Evolutionary conservation across 257 asterid genomes (phyloP).

Genomic region (Solanum phureja): DNA sequence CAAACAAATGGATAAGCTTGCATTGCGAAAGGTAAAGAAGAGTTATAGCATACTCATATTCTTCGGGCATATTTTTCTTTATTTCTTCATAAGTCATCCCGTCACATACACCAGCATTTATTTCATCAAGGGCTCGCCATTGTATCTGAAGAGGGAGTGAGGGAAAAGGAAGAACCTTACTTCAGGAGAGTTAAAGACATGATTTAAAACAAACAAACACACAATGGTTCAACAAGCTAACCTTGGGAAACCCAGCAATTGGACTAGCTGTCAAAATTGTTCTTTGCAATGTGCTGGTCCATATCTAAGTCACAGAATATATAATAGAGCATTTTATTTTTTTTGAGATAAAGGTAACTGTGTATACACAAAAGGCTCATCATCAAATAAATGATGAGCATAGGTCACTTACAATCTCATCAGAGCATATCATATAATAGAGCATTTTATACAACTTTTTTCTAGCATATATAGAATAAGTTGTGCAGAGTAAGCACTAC

Average conservation of each 20-base stretch:
- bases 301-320: slow-evolving; percentile 55
- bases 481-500: background rate
- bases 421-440: background rate
- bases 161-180: background rate
- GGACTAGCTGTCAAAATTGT: slow-evolving; percentile 81
- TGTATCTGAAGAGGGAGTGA: slow-evolving; percentile 51
- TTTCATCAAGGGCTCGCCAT: slow-evolving; percentile 99
- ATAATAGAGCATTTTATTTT: background rate
- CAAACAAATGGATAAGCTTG: background rate
- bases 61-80: slow-evolving; percentile 97
- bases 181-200: background rate
- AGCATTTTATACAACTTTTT: background rate
- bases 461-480: background rate
- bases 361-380: too few relatives aligned
- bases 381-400: too few relatives aligned
- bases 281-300: slow-evolving; percentile 99
- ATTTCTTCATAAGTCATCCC: slow-evolving; percentile 99
- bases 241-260: slow-evolving; percentile 95
- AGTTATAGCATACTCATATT: slow-evolving; percentile 64
- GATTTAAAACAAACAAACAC: background rate
- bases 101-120: slow-evolving; percentile 91
- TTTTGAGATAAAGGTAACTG: too few relatives aligned
- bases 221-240: slow-evolving; percentile 9
- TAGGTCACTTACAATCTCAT: too few relatives aligned
- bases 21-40: background rate